Percentiles rank a stretch among this genome's conserved stretches.
phyloP scores from a whole-genome alignment of 306 rosid species.

The Quercus alba region DNA sequence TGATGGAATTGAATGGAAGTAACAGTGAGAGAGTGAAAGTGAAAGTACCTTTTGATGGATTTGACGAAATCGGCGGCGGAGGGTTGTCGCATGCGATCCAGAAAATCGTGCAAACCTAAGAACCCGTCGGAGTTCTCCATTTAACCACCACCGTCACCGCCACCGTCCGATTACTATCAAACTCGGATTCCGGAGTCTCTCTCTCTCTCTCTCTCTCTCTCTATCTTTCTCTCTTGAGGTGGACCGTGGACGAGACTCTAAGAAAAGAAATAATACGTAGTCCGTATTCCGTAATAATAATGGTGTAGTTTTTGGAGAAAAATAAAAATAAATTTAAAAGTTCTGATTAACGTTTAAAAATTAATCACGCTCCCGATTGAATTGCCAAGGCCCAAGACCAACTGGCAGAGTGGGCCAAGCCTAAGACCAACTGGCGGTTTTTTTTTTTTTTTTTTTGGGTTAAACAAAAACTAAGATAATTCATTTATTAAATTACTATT shows the following conservation, averaged over 20 bases:
- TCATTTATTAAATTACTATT: too few species aligned
- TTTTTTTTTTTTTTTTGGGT: too few species aligned
- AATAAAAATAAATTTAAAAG: too few species aligned
- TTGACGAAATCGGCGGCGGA: slow-evolving; percentile 94
- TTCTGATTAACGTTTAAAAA: too few species aligned
- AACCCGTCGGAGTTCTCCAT: slow-evolving; percentile 94
- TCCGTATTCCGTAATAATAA: not conserved
- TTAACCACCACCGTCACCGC: slow-evolving; percentile 17
- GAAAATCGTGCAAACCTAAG: slow-evolving; percentile 87
- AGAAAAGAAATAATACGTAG: not conserved
- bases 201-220: too few species aligned
- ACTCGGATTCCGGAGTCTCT: too few species aligned
- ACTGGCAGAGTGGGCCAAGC: not conserved
- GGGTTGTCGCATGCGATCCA: slow-evolving; percentile 97
- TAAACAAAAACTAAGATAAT: too few species aligned
- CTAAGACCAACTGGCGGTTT: not conserved
- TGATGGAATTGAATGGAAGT: too few species aligned
- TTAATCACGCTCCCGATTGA: not conserved
- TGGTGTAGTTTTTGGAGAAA: too few species aligned
- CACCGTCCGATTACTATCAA: slow-evolving; percentile 1
- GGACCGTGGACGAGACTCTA: too few species aligned
- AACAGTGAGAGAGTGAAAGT: not conserved
- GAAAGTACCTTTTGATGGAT: slow-evolving; percentile 71
- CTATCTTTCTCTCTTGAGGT: too few species aligned
- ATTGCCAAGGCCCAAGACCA: not conserved